Conservation (phyloP, 2,329 filamentous ascomycete genomes). For the Aspergillus nomiae region DNA sequence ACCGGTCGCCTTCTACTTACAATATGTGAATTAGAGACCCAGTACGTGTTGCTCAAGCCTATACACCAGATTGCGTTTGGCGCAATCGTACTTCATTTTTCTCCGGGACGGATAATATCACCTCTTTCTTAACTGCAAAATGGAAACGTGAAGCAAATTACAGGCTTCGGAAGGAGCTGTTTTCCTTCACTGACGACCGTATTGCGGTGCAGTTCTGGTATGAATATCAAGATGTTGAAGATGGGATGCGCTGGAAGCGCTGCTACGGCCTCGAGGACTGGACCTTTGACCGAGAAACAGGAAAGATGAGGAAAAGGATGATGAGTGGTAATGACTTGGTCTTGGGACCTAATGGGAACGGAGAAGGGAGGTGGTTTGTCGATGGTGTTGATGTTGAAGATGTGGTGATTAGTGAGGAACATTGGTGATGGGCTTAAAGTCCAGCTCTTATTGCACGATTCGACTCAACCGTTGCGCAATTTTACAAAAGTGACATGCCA, state of each 20-base stretch:
- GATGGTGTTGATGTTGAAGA: slow-evolving; percentile 46
- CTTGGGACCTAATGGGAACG: slow-evolving; percentile 45
- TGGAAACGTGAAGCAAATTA: slow-evolving; percentile 75
- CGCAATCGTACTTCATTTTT: slow-evolving; percentile 74
- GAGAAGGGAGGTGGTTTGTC: slow-evolving; percentile 47
- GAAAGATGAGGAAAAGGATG: slow-evolving; percentile 51
- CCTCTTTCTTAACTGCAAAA: slow-evolving; percentile 69
- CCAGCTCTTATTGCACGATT: too few relatives aligned
- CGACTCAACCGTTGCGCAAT: not conserved
- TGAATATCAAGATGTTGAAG: slow-evolving; percentile 69
- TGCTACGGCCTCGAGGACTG: slow-evolving; percentile 72
- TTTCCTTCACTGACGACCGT: slow-evolving; percentile 72
- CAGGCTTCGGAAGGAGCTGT: slow-evolving; percentile 78
- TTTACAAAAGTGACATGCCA: not conserved
- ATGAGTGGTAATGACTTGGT: slow-evolving; percentile 52
- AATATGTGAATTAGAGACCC: slow-evolving; percentile 57
- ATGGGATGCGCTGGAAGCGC: slow-evolving; percentile 74
- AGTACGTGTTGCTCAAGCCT: slow-evolving; percentile 66
- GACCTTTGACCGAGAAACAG: slow-evolving; percentile 47
- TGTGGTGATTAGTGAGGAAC: slow-evolving; percentile 35
- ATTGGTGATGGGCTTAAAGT: slow-evolving; percentile 30
- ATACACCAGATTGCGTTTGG: slow-evolving; percentile 78
- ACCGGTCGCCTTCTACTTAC: not conserved
- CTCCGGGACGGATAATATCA: slow-evolving; percentile 67
- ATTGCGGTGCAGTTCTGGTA: slow-evolving; percentile 94